These are phyloP conservation scores for Boletus barrowsii DNA, from an alignment of 768 basidiomycete species.

Conservation along the genomic window DNA sequence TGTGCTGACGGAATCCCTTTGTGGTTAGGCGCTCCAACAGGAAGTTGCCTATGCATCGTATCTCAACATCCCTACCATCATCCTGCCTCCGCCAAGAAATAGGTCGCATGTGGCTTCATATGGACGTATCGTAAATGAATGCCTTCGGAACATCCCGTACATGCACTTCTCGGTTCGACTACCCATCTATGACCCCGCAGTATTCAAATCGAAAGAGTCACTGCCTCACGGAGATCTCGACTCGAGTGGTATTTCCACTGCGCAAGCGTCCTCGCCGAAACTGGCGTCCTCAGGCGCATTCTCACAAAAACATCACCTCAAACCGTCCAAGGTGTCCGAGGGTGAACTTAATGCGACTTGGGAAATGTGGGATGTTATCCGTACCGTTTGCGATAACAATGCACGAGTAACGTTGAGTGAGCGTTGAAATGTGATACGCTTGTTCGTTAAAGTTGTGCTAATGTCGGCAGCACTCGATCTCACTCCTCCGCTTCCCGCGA, in stretches of 20 bases:
- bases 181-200: slow-evolving; percentile 74
- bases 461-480: slow-evolving; percentile 77
- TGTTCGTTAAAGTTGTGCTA: slow-evolving; percentile 7
- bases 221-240: slow-evolving; percentile 27
- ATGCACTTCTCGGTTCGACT: slow-evolving; percentile 81
- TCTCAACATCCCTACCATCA: slow-evolving; percentile 78
- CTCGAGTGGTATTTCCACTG: slow-evolving; percentile 24
- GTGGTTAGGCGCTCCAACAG: slow-evolving; percentile 78
- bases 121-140: slow-evolving; percentile 83
- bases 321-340: slow-evolving; percentile 41
- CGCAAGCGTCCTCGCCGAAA: slow-evolving; percentile 21
- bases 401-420: slow-evolving; percentile 72
- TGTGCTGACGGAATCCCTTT: slow-evolving; percentile 13
- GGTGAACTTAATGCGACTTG: slow-evolving; percentile 73
- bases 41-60: slow-evolving; percentile 93
- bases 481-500: slow-evolving; percentile 80
- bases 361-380: slow-evolving; percentile 98
- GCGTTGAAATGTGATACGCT: slow-evolving; percentile 38
- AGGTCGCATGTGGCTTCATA: slow-evolving; percentile 87
- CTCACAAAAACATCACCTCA: slow-evolving; percentile 21
- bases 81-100: slow-evolving; percentile 86
- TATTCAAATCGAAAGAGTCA: slow-evolving; percentile 43
- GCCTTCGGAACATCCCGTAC: slow-evolving; percentile 65
- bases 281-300: slow-evolving; percentile 16
- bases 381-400: slow-evolving; percentile 85